Base-by-base conservation (phyloP, 352 stramenopile genomes). In the Thalassiosira ordinaria region DNA sequence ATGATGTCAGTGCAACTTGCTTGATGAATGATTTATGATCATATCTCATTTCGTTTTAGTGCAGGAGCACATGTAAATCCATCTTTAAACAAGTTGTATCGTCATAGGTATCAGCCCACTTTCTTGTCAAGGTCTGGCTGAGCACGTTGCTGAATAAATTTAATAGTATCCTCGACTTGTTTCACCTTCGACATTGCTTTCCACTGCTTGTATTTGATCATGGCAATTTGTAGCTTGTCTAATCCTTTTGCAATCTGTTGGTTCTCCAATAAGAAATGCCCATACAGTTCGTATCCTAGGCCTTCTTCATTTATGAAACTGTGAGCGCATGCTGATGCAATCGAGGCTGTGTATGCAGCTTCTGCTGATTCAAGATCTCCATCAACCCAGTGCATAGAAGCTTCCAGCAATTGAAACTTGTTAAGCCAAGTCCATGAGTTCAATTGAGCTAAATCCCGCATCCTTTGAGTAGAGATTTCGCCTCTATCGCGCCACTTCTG, bases 221-320 rank as follows among this genome's bases (percentile, higher is more conserved):
- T 0, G 3, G 69, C 56, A n/a, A 37, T 33, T 2, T 29, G 31
- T 16, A 78, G 41, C 26, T 71, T 33, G 41, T 62, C 27, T 14
- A 29, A 56, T 55, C 41, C 69, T 49, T 62, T 62, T 6, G 1
- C 35, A 20, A 41, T 14, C 35, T 20, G 24, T 1, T 53, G 16
- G 46, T 69, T 69, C 22, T 63, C 57, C 1, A 71, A 11, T 31
- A 35, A 67, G 26, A 78, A 83, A 26, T 61, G 33, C 29, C 66
- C 74, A 56, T 75, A 75, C 1, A 78, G 18, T 61, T 83, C 74
- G 65, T 73, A 67, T 8, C 49, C 59, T n/a, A 83, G 33, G 26
- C 47, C 74, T 52, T 78, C 37, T 53, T 83, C 61, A 51, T 79
- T 39, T 47, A 78, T 55, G 13, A 77, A 72, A n/a, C 62, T 61